Evolutionary conservation across 2,329 filamentous ascomycete species (phyloP), one percentile per base, ranked within the genome.

Genomic region (Neocucurbitaria cava): DNA sequence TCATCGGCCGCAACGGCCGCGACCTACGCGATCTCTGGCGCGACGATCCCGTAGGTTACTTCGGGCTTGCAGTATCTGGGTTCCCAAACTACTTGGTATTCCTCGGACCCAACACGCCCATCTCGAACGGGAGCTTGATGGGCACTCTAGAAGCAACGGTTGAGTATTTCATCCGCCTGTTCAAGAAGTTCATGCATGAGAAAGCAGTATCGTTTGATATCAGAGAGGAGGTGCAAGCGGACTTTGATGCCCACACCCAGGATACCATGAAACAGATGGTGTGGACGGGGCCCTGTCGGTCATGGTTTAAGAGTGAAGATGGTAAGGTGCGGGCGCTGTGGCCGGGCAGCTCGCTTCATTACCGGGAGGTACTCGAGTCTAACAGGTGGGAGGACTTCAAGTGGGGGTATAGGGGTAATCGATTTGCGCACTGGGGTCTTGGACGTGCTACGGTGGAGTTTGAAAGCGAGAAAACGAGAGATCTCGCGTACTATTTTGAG

Each of bases 161-260:
- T 3, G 42, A 45, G 5, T 45, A 30, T 26, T 45, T 45, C 28
- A 31, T 45, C 15, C 23, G 42, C 6, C 21, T 45, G 13, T 20
- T 45, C n/a, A 11, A 10, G 5, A 45, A 45, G 42, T 31, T 45
- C 42, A 45, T 45, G 15, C 23, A 18, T 17, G 42, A 45, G n/a
- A 20, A 45, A 45, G 42, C 42, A 28, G 17, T 13, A n/a, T 30
- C 24, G 3, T 45, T 45, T 33, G 42, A 45, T 3, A 24, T 45
- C 15, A 15, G 42, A 17, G 4, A 28, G 5, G 42, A 45, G 17
- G 42, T 31, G 2, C 28, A 45, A 20, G 24, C 41, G 31, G 43
- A 46, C 26, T 46, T 46, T n/a, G 17, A 87, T 23, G 28, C 15
- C 8, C 30, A 46, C 20, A 46, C 30, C 4, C 26, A 46, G 15